Conservation (phyloP, 2,329 filamentous ascomycete species). For the Cladophialophora psammophila region DNA sequence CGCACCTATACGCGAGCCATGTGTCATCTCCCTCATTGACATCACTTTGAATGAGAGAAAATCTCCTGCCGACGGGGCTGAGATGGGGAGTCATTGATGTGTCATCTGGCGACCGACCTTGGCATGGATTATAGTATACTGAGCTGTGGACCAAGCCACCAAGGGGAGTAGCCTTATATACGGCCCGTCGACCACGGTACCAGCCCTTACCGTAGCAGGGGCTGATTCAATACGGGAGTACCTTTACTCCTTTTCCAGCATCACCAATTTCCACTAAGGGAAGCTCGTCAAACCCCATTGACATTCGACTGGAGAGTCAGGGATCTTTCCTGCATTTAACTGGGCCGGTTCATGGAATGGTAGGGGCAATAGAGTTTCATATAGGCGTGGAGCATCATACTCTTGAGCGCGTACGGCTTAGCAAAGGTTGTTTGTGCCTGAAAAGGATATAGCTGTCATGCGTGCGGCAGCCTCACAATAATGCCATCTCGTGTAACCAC, state of each 20-base stretch:
- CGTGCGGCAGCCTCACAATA: background rate
- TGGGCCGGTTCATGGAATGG: background rate
- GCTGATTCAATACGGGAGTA: background rate
- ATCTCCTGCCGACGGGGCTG: background rate
- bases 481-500: background rate
- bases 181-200: background rate
- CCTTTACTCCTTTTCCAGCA: background rate
- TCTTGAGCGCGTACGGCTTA: background rate
- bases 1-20: background rate
- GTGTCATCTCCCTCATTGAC: background rate
- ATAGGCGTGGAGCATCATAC: background rate
- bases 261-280: background rate
- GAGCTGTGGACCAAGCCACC: background rate
- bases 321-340: too few relatives aligned
- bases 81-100: background rate
- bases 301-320: background rate
- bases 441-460: background rate
- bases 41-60: background rate
- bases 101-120: background rate
- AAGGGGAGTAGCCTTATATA: background rate
- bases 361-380: background rate
- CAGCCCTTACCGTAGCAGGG: background rate
- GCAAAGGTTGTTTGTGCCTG: background rate
- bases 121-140: background rate
- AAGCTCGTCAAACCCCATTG: background rate